Base-by-base conservation (phyloP, 805 yeast species). In the Metschnikowia dekortorum region DNA sequence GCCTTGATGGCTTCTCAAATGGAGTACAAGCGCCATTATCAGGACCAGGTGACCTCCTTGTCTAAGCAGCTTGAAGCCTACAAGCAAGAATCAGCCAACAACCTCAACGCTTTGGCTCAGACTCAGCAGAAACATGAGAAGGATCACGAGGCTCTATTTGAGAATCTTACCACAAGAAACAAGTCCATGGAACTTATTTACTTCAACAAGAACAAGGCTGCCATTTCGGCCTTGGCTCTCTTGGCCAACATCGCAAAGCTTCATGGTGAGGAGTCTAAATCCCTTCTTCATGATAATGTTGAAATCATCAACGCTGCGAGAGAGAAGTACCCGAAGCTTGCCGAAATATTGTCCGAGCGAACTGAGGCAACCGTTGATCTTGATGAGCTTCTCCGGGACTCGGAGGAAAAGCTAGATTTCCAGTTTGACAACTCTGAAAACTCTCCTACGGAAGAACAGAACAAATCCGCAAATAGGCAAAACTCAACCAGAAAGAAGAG, bases 21-120 rank as follows among this genome's bases (percentile, higher is more conserved):
- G 44, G 80, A 81, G 50, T 82, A 79, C 61, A 79, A 80, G 57
- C 65, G 60, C 13, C 76, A 76, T 50, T 80, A 79, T 56, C 71
- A 66, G 46, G 59, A 64, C 39, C 81, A 82, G 59, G 54, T 83
- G 10, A 56, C 58, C 8, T 61, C 60, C 5, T 57, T 82, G 44
- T 66, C 72, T 32, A 53, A 61, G 0, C 64, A 67, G 52, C 63
- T 82, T 36, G 66, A 68, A 8, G 50, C 56, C 1, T 76, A 70
- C 54, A 69, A 79, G 39, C 52, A 54, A 13, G 70, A 67, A 6
- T 68, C 71, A 47, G 61, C 66, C n/a, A 58, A 61, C 2, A 64
- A 62, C 33, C 69, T 75, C 49, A 61, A 64, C 4, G 60, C 67
- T 13, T 72, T 79, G 48, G 59, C 72, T 4, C 55, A 58, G 1